A percentile compares a stretch with the other conserved stretches of the same genome.
Conservation (phyloP, 2,329 filamentous ascomycete species). For the Periconia macrospinosa region DNA sequence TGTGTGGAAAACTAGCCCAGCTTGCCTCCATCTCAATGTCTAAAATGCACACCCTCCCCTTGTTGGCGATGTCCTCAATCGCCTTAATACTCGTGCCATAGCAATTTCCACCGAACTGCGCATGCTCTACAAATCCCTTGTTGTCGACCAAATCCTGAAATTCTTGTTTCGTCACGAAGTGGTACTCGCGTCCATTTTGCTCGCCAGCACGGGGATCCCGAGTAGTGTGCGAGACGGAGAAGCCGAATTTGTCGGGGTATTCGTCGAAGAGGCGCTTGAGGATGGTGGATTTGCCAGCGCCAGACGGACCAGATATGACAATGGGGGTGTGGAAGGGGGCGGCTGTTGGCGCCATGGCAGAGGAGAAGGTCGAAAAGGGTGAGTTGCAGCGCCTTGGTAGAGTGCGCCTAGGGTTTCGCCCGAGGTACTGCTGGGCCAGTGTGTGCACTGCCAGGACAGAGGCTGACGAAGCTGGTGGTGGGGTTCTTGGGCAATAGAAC, state of each 20-base stretch:
- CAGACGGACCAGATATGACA: conserved; percentile 78
- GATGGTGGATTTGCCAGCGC: conserved; percentile 80
- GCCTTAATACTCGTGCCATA: conserved; percentile 85
- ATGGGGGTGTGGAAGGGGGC: conserved; percentile 53
- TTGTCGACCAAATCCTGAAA: conserved; percentile 57
- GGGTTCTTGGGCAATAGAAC: conserved; percentile 15
- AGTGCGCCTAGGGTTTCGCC: conserved; percentile 3
- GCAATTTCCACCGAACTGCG: conserved; percentile 79
- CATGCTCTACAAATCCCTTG: conserved; percentile 81
- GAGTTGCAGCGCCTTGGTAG: conserved; percentile 8
- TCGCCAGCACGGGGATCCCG: conserved; percentile 75
- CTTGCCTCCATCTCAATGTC: conserved; percentile 95
- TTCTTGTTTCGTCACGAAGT: conserved; percentile 60
- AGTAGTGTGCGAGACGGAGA: conserved; percentile 72
- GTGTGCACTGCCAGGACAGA: neutral
- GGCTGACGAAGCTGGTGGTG: conserved; percentile 1
- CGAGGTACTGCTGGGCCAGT: neutral
- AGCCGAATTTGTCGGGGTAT: conserved; percentile 67
- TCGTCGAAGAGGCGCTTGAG: conserved; percentile 71
- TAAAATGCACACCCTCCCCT: conserved; percentile 75
- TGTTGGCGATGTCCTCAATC: conserved; percentile 72
- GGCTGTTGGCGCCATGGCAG: conserved; percentile 24
- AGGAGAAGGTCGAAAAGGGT: conserved; percentile 6
- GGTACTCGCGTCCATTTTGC: conserved; percentile 76
- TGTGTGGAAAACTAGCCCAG: neutral